Conservation (phyloP, 495 filamentous ascomycete genomes). For the Xanthoparmelia taractica region DNA sequence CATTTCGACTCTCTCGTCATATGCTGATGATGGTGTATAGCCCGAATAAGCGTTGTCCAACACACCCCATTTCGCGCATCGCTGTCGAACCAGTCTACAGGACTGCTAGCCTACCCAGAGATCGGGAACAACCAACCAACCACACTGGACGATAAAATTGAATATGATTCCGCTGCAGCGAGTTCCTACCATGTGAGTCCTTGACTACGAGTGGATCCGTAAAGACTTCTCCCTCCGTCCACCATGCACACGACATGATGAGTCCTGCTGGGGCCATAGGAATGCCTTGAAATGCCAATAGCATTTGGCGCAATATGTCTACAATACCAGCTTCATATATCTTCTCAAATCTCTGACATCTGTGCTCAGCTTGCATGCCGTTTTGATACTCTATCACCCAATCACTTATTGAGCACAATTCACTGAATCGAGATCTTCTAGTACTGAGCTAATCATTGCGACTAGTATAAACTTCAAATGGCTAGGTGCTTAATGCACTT, state of each 20-base stretch:
- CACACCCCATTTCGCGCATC: not conserved
- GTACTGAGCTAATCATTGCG: not conserved
- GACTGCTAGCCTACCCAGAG: not conserved
- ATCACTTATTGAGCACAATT: not conserved
- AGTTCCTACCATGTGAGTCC: not conserved
- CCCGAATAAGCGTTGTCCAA: slow-evolving; percentile 33
- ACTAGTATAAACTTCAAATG: not conserved
- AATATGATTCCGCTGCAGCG: not conserved
- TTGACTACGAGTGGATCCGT: not conserved
- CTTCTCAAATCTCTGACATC: slow-evolving; percentile 42
- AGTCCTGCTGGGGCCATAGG: slow-evolving; percentile 51
- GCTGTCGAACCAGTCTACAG: no score
- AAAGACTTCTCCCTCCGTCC: not conserved
- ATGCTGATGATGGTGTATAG: slow-evolving; percentile 28
- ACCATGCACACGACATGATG: slow-evolving; percentile 33
- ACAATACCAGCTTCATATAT: slow-evolving; percentile 45
- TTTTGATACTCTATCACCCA: not conserved
- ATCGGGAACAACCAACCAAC: not conserved
- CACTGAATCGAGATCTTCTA: not conserved
- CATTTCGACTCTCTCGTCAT: not conserved
- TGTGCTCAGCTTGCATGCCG: not conserved
- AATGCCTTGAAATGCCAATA: slow-evolving; percentile 28
- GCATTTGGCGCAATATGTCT: slow-evolving; percentile 37
- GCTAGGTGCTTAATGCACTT: not conserved
- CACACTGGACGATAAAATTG: not conserved